These are phyloP conservation scores for Aegle marmelos DNA, from an alignment of 345 rosid species.

Conservation along the genomic window DNA sequence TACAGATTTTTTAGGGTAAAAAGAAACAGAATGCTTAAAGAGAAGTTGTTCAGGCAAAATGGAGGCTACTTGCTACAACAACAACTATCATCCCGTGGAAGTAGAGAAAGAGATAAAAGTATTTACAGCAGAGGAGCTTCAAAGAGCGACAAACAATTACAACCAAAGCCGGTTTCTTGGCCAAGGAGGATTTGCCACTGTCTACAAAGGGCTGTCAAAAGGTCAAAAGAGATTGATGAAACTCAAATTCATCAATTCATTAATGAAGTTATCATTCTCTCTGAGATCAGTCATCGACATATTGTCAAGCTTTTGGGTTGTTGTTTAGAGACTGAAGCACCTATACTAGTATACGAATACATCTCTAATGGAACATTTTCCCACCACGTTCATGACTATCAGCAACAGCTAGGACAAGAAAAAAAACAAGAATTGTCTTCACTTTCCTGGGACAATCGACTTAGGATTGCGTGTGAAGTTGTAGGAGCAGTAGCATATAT, in stretches of 20 bases:
- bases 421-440: neutral
- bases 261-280: no score
- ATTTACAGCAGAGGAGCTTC: conserved; percentile 19
- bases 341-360: no score
- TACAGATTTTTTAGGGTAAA: conserved; percentile 7
- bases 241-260: no score
- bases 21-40: conserved; percentile 2
- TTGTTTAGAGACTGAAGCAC: no score
- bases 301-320: no score
- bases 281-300: no score
- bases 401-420: no score
- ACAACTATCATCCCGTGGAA: conserved; percentile 8
- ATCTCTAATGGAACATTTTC: conserved; percentile 25
- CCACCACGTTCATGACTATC: neutral
- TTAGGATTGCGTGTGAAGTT: conserved; percentile 29
- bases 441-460: conserved; percentile 25
- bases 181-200: conserved; percentile 22
- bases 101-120: conserved; percentile 11
- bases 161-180: conserved; percentile 22
- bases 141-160: conserved; percentile 27
- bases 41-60: conserved; percentile 20
- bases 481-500: conserved; percentile 28
- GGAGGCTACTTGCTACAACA: conserved; percentile 25
- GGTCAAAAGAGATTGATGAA: conserved; percentile 7
- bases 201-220: conserved; percentile 16